Evolutionary conservation across 2,329 filamentous ascomycete genomes (phyloP), one percentile per base, ranked within the genome.

Genomic region (Colletotrichum liaoningense): DNA sequence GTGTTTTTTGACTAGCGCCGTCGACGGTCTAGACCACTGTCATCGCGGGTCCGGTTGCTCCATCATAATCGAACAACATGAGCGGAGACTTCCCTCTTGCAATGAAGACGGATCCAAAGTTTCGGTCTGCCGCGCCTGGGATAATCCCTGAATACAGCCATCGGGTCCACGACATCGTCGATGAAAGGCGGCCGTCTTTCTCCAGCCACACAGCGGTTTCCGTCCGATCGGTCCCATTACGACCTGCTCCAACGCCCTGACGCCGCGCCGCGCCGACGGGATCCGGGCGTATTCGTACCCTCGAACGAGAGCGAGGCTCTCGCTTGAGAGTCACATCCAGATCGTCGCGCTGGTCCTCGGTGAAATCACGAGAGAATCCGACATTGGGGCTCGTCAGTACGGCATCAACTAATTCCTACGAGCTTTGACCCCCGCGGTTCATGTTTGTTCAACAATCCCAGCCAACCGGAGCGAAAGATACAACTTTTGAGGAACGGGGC

Each of bases 261-360:
- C 64, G 38, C 69, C 65, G 69, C 35, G 65, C 65, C 69, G 58
- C 49, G 35, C 60, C 59, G 66, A 55, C 55, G 55, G 24, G 55
- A 58, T 60, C 63, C 62, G 57, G 56, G 69, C 63, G 49, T 52
- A 35, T 57, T 67, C 22, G 30, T 55, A 60, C 33, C 42, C 42
- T 55, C 62, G 49, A 26, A 70, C 54, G 28, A 16, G 30, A 55
- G 28, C 22, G 38, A 42, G 24, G 30, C 49, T 59, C 49, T 59
- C 11, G 4, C 9, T 12, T n/a, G 46, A 19, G 16, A 54, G 24
- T 38, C 33, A 26, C 5, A 69, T 19, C n/a, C 19, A 33, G 26
- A 58, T 16, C 19, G 30, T 26, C 19, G 11, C 12, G 28, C n/a
- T 58, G 55, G 8, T 16, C 55, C 14, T 59, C n/a, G 26, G 56